Evolutionary conservation across 2,329 filamentous ascomycete species (phyloP).

Genomic region (Clonostachys byssicola): DNA sequence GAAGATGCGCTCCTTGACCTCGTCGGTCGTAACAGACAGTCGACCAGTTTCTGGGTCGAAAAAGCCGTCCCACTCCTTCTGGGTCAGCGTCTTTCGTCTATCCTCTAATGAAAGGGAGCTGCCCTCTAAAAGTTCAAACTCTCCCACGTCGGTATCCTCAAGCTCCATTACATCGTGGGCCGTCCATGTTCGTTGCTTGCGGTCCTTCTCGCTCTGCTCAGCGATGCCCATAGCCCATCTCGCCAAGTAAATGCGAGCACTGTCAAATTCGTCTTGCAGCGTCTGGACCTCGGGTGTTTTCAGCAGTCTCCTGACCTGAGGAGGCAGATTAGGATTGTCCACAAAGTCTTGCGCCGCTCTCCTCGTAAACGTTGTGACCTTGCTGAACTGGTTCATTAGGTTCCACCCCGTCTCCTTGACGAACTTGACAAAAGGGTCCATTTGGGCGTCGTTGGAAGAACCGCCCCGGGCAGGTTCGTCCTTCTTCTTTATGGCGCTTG

Average conservation of each 20-base stretch:
- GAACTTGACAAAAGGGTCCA: conserved; percentile 92
- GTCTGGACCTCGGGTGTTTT: conserved; percentile 93
- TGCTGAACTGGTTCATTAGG: conserved; percentile 92
- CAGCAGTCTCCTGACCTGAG: conserved; percentile 79
- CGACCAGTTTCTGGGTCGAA: conserved; percentile 75
- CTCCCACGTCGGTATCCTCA: conserved; percentile 90
- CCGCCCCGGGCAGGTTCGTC: conserved; percentile 17
- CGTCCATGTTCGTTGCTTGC: conserved; percentile 85
- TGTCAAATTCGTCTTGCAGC: conserved; percentile 95
- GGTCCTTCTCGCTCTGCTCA: conserved; percentile 89
- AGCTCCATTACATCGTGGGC: conserved; percentile 88
- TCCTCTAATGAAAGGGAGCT: conserved; percentile 72
- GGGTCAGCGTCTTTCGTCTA: conserved; percentile 68
- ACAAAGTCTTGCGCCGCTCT: conserved; percentile 88
- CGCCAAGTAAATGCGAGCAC: conserved; percentile 87
- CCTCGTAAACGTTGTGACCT: conserved; percentile 93
- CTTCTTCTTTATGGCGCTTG: conserved; percentile 19
- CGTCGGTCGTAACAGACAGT: conserved; percentile 76
- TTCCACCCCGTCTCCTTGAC: conserved; percentile 96
- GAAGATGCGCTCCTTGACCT: conserved; percentile 96
- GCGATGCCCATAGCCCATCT: conserved; percentile 99
- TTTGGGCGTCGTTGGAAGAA: conserved; percentile 55
- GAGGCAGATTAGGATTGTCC: conserved; percentile 87
- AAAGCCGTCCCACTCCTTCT: conserved; percentile 87
- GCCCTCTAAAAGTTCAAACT: conserved; percentile 91